Base-by-base conservation (phyloP, 495 filamentous ascomycete genomes). In the Lasiosphaeria hispida region DNA sequence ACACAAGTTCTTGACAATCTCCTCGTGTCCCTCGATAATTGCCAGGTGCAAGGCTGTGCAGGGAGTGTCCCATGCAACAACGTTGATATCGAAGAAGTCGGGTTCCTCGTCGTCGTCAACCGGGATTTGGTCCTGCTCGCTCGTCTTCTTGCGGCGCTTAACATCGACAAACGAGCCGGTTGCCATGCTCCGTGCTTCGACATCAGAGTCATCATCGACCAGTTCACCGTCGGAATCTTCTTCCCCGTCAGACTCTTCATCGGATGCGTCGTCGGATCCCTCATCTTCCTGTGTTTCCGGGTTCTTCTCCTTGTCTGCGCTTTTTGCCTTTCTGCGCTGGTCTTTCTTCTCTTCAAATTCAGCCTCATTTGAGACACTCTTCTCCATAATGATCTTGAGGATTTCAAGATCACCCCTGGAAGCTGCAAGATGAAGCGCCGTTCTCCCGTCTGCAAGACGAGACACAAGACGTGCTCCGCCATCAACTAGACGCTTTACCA, bases 341-440 rank as follows among this genome's bases (percentile, higher is more conserved):
- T 85, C 80, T 48, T 81, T 72, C 60, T 79, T 84, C 18, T 82
- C 76, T 30, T 80, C 80, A 53, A 83, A 83, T 62, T 83, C 83
- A 30, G 81, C 83, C 67, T 91, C 86, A 58, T 92, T 93, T 23
- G 77, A 69, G 41, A 79, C 77, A 60, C 89, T 92, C 70, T 83
- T 88, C 9, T 81, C 71, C 54, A 93, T 74, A 6, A 95, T 75
- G 15, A 86, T 82, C 50, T 77, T 81, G 55, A 93, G 72, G 34
- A 93, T 91, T 33, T 87, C 85, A 11, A 75, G 70, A 59, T 81
- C 72, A 0, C 90, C 90, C 10, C 86, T 78, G 7, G 79, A 78
- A 40, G 88, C 86, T 9, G 90, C 90, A 35, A 93, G 75, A 68
- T 93, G 90, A 39, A 95, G 74, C 7, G 90, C 87, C 0, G 89